phyloP scores from a whole-genome alignment of 768 basidiomycete species.

The Phylloporus rhodoxanthus region DNA sequence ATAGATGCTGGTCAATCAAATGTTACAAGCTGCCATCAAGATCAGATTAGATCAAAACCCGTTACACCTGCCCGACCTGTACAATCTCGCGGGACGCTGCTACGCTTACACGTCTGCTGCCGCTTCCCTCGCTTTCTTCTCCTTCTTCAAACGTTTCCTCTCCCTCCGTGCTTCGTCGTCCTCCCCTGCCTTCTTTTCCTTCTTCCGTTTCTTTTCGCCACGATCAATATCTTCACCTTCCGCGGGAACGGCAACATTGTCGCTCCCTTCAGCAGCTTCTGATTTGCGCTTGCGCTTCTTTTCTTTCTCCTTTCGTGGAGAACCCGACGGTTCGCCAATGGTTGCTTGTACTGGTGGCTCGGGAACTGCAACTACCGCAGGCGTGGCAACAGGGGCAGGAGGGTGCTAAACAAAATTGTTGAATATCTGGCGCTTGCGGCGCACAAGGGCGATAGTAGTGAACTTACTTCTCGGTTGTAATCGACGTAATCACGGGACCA shows the following conservation, averaged over 20 bases:
- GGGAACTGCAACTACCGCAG: constrained; percentile 18
- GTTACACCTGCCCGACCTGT: not conserved
- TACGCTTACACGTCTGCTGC: constrained; percentile 22
- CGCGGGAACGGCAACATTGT: constrained; percentile 34
- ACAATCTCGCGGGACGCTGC: not conserved
- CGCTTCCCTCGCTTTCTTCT: constrained; percentile 53
- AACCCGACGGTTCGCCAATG: constrained; percentile 28
- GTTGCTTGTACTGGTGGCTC: constrained; percentile 28
- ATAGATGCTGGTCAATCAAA: constrained; percentile 6
- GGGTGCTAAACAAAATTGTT: constrained; percentile 32
- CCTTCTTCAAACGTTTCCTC: constrained; percentile 61
- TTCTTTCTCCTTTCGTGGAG: constrained; percentile 51
- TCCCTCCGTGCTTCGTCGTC: constrained; percentile 60
- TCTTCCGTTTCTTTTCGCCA: constrained; percentile 53
- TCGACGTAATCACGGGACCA: constrained; percentile 95
- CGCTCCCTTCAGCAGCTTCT: constrained; percentile 41
- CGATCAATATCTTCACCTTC: constrained; percentile 43
- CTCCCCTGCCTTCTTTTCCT: constrained; percentile 36
- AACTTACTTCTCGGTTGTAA: constrained; percentile 65
- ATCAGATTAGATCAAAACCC: constrained; percentile 7
- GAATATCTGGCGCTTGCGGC: not conserved
- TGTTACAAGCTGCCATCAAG: not conserved
- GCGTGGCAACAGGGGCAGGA: constrained; percentile 31
- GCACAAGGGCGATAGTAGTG: not conserved
- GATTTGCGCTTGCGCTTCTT: constrained; percentile 85